phyloP scores from a whole-genome alignment of 2,329 filamentous ascomycete species.

The Bipolaris bicolor region DNA sequence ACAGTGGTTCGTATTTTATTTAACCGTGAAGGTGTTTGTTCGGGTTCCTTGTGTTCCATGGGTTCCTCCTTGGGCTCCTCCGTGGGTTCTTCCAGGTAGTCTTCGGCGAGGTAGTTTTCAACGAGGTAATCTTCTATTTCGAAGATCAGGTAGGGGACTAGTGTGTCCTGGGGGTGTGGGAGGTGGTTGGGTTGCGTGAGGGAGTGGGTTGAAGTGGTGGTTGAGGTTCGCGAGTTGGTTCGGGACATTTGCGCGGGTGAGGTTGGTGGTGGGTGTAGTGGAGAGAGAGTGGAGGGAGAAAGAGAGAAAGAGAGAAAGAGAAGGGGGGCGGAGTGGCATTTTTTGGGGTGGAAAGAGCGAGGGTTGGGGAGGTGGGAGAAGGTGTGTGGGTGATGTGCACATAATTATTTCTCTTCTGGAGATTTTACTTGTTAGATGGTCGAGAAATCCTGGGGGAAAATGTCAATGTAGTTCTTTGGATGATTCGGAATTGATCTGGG shows the following conservation, averaged over 20 bases:
- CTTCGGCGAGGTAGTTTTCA: constrained; percentile 8
- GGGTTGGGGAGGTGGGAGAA: neutral
- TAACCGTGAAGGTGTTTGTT: no score
- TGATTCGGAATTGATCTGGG: no score
- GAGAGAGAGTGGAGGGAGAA: neutral
- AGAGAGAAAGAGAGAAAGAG: neutral
- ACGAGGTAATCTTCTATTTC: constrained; percentile 8
- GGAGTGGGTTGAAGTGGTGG: neutral
- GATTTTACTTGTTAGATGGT: no score
- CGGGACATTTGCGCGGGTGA: neutral
- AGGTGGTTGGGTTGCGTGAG: neutral
- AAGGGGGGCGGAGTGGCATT: neutral
- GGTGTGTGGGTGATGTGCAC: neutral
- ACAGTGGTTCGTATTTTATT: no score
- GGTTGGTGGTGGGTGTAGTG: neutral
- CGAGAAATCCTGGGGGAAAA: no score
- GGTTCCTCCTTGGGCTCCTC: no score
- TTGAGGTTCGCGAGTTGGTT: neutral
- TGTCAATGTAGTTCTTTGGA: no score
- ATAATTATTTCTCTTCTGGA: neutral
- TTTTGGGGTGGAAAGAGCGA: neutral
- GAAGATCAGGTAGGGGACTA: constrained; percentile 11
- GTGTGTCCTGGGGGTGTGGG: constrained; percentile 6
- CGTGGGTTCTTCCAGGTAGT: no score
- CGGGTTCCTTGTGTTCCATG: neutral